Conservation (phyloP, 768 basidiomycete genomes). For the Phylloporus arenicola region DNA sequence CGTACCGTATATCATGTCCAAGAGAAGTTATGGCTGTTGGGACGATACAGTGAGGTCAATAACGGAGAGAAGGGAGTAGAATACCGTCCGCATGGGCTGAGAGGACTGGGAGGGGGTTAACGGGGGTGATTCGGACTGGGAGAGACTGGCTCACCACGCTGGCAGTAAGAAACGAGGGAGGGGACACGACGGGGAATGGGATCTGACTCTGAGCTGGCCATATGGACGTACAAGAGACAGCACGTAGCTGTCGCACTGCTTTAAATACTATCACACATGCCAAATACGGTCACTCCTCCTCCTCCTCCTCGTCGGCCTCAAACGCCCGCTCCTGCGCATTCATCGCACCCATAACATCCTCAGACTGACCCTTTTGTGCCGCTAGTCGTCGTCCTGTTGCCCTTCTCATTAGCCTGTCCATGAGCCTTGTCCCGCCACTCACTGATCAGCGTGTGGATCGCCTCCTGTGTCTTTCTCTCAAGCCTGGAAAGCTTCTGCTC, state of each 20-base stretch:
- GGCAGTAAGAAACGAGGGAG: slow-evolving; percentile 63
- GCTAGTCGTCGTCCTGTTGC: slow-evolving; percentile 68
- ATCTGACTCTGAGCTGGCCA: slow-evolving; percentile 33
- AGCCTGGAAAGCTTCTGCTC: slow-evolving; percentile 84
- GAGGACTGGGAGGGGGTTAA: slow-evolving; percentile 41
- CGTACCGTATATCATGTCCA: slow-evolving; percentile 54
- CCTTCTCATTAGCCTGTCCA: slow-evolving; percentile 7
- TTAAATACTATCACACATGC: slow-evolving; percentile 15
- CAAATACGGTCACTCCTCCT: slow-evolving; percentile 12
- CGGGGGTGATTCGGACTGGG: slow-evolving; percentile 1
- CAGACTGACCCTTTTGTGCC: slow-evolving; percentile 71
- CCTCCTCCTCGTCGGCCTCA: slow-evolving; percentile 9
- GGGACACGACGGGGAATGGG: slow-evolving; percentile 41
- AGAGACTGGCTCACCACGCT: slow-evolving; percentile 50
- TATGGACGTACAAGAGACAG: slow-evolving; percentile 10
- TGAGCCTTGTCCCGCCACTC: slow-evolving; percentile 29
- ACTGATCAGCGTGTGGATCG: slow-evolving; percentile 92
- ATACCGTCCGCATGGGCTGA: slow-evolving; percentile 56
- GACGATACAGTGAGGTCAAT: slow-evolving; percentile 2
- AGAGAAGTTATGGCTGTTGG: slow-evolving; percentile 56
- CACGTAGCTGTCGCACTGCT: slow-evolving; percentile 3
- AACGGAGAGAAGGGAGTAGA: background rate
- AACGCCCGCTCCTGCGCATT: slow-evolving; percentile 62
- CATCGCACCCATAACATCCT: slow-evolving; percentile 81
- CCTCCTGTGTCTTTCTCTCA: slow-evolving; percentile 88